Evolutionary conservation across 2,329 filamentous ascomycete species (phyloP), one percentile per base, ranked within the genome.

Genomic region (Fusarium redolens): DNA sequence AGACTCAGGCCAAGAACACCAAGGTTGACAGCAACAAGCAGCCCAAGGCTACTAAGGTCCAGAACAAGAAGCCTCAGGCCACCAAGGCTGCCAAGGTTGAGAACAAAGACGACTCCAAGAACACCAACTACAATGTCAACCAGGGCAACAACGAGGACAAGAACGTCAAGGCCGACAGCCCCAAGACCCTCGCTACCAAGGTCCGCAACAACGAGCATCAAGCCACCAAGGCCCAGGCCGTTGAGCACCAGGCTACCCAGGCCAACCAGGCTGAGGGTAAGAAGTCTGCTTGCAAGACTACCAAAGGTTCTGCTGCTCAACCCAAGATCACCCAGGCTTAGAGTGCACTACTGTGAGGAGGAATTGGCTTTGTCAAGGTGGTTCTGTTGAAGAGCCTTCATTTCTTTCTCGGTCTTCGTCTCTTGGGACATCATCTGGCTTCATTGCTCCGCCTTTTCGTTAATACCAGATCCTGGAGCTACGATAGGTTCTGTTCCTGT

Each of bases 131-230:
- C 22, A 33, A 62, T 31, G 18, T 7, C 4, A 17, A 47, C 31
- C 35, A 54, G 40, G 20, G 9, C 38, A 17, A n/a, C 7, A 15
- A 30, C 20, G 22, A 38, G 20, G 25, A 33, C 58, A 63, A 54
- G 17, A 9, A 38, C 3, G 5, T 45, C 47, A 65, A 47, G 41
- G 20, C 18, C 25, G 17, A 25, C 1, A 65, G 20, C 22, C 62
- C 48, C 60, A 48, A 65, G 35, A 65, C 62, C 14, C 35, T 65
- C 2, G 37, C 33, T 10, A 65, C 59, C 12, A 65, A 65, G 41
- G 28, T 65, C 18, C 60, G 60, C 12, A 56, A 47, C 30, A 48
- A 35, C 13, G 17, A 35, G 25, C 20, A n/a, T 1, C 45, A 65
- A 20, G 61, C 33, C 8, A 63, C 61, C 18, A 47, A 65, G 33